A percentile compares a stretch with the other conserved stretches of the same genome.
phyloP scores from a whole-genome alignment of 352 stramenopile genomes.

The Phytophthora boehmeriae region DNA sequence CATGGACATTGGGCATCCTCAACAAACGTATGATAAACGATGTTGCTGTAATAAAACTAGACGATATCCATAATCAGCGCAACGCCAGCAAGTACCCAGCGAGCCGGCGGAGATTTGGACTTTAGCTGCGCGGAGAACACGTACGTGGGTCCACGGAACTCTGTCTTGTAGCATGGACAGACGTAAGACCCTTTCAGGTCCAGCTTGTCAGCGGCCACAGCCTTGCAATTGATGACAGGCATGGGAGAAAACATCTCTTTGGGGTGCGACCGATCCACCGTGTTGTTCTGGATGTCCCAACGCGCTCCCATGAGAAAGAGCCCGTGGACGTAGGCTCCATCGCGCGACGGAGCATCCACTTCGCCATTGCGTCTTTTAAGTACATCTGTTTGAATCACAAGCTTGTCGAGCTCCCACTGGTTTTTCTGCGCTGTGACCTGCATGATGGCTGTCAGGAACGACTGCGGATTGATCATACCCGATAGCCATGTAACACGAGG shows the following conservation, averaged over 20 bases:
- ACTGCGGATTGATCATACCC: constrained; percentile 96
- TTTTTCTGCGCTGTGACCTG: constrained; percentile 98
- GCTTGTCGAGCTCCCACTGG: constrained; percentile 96
- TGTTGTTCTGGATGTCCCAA: constrained; percentile 92
- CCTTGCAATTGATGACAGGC: constrained; percentile 98
- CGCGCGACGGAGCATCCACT: constrained; percentile 85
- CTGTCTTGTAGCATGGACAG: constrained; percentile 98
- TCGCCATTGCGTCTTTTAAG: constrained; percentile 94
- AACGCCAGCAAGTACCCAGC: constrained; percentile 96
- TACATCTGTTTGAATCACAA: constrained; percentile 97
- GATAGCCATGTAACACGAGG: constrained; percentile 96
- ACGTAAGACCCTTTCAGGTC: constrained; percentile 95
- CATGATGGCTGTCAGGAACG: constrained; percentile 97
- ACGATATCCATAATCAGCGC: constrained; percentile 96
- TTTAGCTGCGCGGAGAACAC: constrained; percentile 98
- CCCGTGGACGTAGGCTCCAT: constrained; percentile 96
- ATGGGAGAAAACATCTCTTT: constrained; percentile 99
- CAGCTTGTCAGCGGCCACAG: constrained; percentile 94
- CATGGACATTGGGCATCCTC: neutral
- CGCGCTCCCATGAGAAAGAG: constrained; percentile 96
- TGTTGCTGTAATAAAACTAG: constrained; percentile 14
- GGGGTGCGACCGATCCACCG: constrained; percentile 94
- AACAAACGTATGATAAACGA: neutral
- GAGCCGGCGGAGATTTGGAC: constrained; percentile 93
- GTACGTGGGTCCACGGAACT: constrained; percentile 95